These are phyloP conservation scores for Pleurotus tuber-regium DNA, from an alignment of 768 basidiomycete species.

Conservation along the genomic window DNA sequence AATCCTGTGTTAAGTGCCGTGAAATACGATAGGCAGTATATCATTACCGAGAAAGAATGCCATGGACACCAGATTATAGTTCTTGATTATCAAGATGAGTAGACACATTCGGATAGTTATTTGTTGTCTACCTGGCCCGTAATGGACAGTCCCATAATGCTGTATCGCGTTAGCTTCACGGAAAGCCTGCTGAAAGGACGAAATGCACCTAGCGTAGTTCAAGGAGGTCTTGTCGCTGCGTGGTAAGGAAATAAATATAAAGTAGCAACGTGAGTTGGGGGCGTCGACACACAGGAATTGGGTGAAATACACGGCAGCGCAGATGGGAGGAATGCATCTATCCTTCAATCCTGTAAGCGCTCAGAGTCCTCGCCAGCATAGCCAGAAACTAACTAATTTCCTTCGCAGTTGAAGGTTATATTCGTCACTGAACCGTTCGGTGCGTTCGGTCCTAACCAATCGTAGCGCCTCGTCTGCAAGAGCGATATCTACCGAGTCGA, in stretches of 20 bases:
- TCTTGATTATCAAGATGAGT: slow-evolving; percentile 24
- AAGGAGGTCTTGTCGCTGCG: slow-evolving; percentile 69
- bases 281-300: slow-evolving; percentile 60
- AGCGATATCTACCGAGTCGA: slow-evolving; percentile 26
- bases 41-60: slow-evolving; percentile 57
- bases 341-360: slow-evolving; percentile 35
- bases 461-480: slow-evolving; percentile 61
- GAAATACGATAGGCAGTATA: neutral
- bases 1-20: neutral
- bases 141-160: slow-evolving; percentile 67
- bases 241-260: too few species aligned
- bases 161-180: slow-evolving; percentile 20
- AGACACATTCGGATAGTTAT: slow-evolving; percentile 1
- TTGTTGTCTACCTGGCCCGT: slow-evolving; percentile 54
- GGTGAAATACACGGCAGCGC: slow-evolving; percentile 66
- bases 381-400: slow-evolving; percentile 46
- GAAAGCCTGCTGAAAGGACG: neutral
- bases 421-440: slow-evolving; percentile 55
- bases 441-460: slow-evolving; percentile 53
- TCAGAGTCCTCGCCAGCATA: neutral
- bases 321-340: slow-evolving; percentile 48
- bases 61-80: slow-evolving; percentile 62
- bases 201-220: slow-evolving; percentile 61
- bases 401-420: slow-evolving; percentile 53
- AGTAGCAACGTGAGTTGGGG: too few species aligned